Conservation (phyloP, 345 rosid species). For the Linum lewisii region DNA sequence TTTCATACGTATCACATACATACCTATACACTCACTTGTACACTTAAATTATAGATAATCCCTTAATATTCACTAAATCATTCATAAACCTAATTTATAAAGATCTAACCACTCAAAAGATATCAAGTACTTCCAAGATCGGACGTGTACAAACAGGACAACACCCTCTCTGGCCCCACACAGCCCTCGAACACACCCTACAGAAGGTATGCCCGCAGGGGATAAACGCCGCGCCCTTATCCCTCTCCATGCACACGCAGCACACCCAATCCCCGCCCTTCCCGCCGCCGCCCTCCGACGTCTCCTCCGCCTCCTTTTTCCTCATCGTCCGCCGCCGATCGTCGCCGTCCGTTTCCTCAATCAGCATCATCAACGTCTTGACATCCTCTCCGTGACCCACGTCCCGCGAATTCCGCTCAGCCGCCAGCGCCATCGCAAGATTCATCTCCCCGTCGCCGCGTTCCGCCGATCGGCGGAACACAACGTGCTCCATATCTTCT, state of each 20-base stretch:
- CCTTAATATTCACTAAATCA: too few species aligned
- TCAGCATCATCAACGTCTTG: constrained; percentile 53
- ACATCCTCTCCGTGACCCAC: not conserved
- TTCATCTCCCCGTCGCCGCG: constrained; percentile 43
- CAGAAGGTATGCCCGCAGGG: constrained; percentile 84
- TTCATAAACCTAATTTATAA: too few species aligned
- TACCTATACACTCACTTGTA: too few species aligned
- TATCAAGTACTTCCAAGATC: constrained; percentile 56
- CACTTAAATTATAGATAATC: too few species aligned
- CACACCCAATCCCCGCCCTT: constrained; percentile 44
- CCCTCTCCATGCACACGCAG: constrained; percentile 75
- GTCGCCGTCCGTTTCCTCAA: constrained; percentile 50
- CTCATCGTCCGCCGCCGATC: constrained; percentile 13
- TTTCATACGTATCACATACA: too few species aligned
- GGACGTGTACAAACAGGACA: constrained; percentile 77
- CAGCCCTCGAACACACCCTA: constrained; percentile 62
- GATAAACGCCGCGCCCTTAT: constrained; percentile 68
- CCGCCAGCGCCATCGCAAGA: constrained; percentile 83
- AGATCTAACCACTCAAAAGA: constrained; percentile 36
- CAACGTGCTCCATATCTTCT: not conserved
- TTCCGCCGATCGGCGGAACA: not conserved
- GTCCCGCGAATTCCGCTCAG: constrained; percentile 51
- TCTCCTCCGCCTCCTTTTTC: constrained; percentile 20
- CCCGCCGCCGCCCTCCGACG: constrained; percentile 15
- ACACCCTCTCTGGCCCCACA: constrained; percentile 55